Base-by-base conservation (phyloP, 257 asterid genomes). In the Fraxinus cuspidata region DNA sequence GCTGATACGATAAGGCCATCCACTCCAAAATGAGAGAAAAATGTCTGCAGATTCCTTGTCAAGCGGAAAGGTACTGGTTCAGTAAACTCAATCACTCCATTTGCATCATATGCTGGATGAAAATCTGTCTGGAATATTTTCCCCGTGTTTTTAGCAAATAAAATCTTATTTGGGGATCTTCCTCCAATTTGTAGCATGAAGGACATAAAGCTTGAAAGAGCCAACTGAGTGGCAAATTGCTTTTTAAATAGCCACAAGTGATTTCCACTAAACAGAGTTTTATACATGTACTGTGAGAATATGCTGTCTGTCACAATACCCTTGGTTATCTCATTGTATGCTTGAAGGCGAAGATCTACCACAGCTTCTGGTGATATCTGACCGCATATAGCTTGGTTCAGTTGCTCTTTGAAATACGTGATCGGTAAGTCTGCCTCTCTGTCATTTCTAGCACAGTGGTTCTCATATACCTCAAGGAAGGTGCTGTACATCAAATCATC, bases 141-240 rank as follows among this genome's bases (percentile, higher is more conserved):
- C 81, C 99, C 97, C 0, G 98, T 96, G 87, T 93, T 96, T 86
- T 96, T 96, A 11, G 98, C 99, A 81, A 96, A 96, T 77, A 93
- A 85, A 77, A 96, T 93, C 89, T 96, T 93, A 90, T 96, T 96
- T 7, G 99, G 98, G 38, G 98, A 93, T 83, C 99, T 90, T 76
- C 99, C 98, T 70, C 98, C 99, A 15, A 96, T 93, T 86, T 93
- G 99, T 66, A 96, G 92, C 98, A 93, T 93, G 88, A 83, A 96
- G 29, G 97, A 92, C 94, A 96, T 87, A 77, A 96, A 96, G 86
- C 98, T 93, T 29, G 99, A 96, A 71, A 96, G 96, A 15, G 99
- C 97, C 83, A 96, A 86, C 87, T 96, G 99, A 80, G 89, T 91
- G 0, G 99, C 96, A 80, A 96, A 96, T 81, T 96, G 98, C 88